phyloP scores from a whole-genome alignment of 1,139 yeast species.

The Debaryomycetaceae sp. region DNA sequence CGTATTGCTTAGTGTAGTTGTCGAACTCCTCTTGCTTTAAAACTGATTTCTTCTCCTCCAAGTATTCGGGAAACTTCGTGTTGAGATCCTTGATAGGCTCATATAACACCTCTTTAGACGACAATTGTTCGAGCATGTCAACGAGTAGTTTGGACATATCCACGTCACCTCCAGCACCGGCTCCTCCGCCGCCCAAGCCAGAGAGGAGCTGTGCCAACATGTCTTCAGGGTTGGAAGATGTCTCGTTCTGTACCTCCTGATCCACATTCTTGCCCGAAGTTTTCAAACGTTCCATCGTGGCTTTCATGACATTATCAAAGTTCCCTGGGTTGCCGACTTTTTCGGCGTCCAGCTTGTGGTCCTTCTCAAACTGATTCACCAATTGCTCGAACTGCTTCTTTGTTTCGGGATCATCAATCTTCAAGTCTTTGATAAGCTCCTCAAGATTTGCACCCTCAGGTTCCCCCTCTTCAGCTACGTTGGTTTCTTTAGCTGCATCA shows the following conservation, averaged over 20 bases:
- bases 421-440: slow-evolving; percentile 56
- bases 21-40: slow-evolving; percentile 46
- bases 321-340: slow-evolving; percentile 34
- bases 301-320: slow-evolving; percentile 75
- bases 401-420: slow-evolving; percentile 58
- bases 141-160: slow-evolving; percentile 63
- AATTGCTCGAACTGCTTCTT: slow-evolving; percentile 51
- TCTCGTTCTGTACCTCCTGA: slow-evolving; percentile 53
- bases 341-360: slow-evolving; percentile 33
- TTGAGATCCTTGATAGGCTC: slow-evolving; percentile 86
- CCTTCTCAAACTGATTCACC: slow-evolving; percentile 43
- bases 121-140: slow-evolving; percentile 79
- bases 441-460: slow-evolving; percentile 52
- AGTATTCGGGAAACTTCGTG: slow-evolving; percentile 63
- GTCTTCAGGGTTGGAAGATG: slow-evolving; percentile 53
- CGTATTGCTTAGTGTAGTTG: slow-evolving; percentile 54
- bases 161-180: slow-evolving; percentile 46
- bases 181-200: slow-evolving; percentile 40
- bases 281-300: slow-evolving; percentile 75
- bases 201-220: slow-evolving; percentile 52
- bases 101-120: slow-evolving; percentile 81
- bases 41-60: slow-evolving; percentile 45
- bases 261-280: slow-evolving; percentile 68
- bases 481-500: slow-evolving; percentile 14
- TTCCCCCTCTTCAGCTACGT: slow-evolving; percentile 26